Percentiles rank a stretch among this genome's conserved stretches.
phyloP scores from a whole-genome alignment of 768 basidiomycete genomes.

The Rhizopogon roseolus region DNA sequence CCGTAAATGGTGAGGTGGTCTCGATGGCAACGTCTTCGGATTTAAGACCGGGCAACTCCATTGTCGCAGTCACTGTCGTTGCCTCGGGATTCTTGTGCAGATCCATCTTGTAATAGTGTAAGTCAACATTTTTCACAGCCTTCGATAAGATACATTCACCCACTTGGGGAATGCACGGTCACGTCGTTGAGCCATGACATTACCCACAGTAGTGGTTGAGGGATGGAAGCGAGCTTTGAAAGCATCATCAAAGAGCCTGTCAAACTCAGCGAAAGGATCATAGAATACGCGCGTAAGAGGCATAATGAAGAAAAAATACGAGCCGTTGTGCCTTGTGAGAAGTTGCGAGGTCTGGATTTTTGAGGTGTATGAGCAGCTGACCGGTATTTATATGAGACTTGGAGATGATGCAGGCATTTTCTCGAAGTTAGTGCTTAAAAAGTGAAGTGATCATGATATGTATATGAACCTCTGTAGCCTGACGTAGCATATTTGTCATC shows the following conservation, averaged over 20 bases:
- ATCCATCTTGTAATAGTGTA: conserved; percentile 38
- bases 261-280: conserved; percentile 36
- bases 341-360: too few relatives aligned
- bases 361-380: too few relatives aligned
- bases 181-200: conserved; percentile 5
- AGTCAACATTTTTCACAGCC: not conserved
- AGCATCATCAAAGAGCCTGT: conserved; percentile 38
- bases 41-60: conserved; percentile 53
- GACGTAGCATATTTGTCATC: too few relatives aligned
- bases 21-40: conserved; percentile 52
- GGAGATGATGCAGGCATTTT: too few relatives aligned
- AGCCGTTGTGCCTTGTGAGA: too few relatives aligned
- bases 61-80: conserved; percentile 47
- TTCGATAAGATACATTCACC: not conserved
- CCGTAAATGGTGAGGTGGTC: conserved; percentile 46
- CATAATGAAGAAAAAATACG: conserved; percentile 8
- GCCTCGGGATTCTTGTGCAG: conserved; percentile 44
- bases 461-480: too few relatives aligned
- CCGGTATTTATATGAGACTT: too few relatives aligned
- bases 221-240: conserved; percentile 20
- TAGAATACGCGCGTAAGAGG: conserved; percentile 23
- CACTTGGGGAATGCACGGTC: conserved; percentile 24
- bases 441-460: too few relatives aligned
- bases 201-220: conserved; percentile 2
- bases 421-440: too few relatives aligned